Base-by-base conservation (phyloP, 345 rosid genomes). In the Salix viminalis region DNA sequence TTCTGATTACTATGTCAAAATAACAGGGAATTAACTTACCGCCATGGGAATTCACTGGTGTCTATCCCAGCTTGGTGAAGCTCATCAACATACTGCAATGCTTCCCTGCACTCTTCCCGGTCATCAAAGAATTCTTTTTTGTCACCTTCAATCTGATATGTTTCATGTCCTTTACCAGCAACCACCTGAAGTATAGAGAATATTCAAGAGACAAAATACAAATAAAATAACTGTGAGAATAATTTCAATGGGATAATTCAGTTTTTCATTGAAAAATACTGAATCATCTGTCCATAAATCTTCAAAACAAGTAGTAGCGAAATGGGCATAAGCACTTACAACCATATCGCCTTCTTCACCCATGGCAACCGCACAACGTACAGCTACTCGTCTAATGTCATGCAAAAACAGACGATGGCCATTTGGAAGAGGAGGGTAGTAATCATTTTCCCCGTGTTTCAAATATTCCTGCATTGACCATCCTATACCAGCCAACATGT, bases 271-370 rank as follows among this genome's bases (percentile, higher is more conserved):
- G 23, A 62, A 24, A 10, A 7, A 64, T 36, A 34, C 10, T 34
- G 46, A 67, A 72, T 41, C 10, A 67, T 42, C n/a, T 54, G 23
- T 44, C 23, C 74, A 50, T 50, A 62, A 14, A 46, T 56, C 62
- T 71, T 14, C 56, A 2, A 80, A 10, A 11, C 39, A 67, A 76
- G 75, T 56, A 54, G 41, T 44, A 67, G 69, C 3, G 46, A 70
- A 76, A n/a, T 37, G 81, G 75, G 4, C 70, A 50, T 30, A 71
- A 79, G 76, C 71, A 90, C 99, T 93, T 92, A 95, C 99, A 83
- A 93, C 94, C 90, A 93, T 79, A 72, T 93, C 98, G 9, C 98
- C 98, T 88, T 96, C 98, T 90, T 96, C 99, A 24, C 98, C 99
- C 99, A 91, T 91, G 70, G 97, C 97, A 79, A 91, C 97, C 64